Evolutionary conservation across 2,329 filamentous ascomycete species (phyloP), one percentile per base, ranked within the genome.

Genomic region (Emergomyces africanus): DNA sequence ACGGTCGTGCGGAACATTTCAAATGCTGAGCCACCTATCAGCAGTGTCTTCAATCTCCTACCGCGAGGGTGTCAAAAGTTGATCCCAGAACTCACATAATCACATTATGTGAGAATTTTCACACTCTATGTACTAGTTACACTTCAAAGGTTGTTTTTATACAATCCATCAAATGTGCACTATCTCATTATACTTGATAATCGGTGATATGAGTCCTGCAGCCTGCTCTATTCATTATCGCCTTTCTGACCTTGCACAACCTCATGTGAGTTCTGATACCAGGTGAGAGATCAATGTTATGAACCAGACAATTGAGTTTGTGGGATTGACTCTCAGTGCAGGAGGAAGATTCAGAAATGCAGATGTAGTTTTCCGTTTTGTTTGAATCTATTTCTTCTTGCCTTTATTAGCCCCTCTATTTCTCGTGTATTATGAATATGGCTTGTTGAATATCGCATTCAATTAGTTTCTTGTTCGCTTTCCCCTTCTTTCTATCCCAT

Each of bases 321-420:
- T n/a, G 23, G 59, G 4, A 20, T 42, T 15, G 39, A 37, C 6
- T 18, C 42, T 1, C 20, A 59, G 28, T 50, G 42, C 33, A 57
- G 2, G 30, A 59, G 56, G 37, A 35, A 2, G 30, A 30, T 3
- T 3, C 3, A 6, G 30, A 30, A 30, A 6, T 49, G 9, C 59
- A 53, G 49, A 51, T 37, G 33, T 12, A 23, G 3, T 23, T 46
- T 35, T 41, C 59, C 57, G 59, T 23, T n/a, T n/a, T n/a, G 55
- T 33, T 56, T 56, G 30, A 54, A 61, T n/a, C n/a, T n/a, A n/a
- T 18, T 57, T 61, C 44, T 28, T 59, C 23, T 48, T 59, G 42
- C 59, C 59, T 2, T 20, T n/a, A 57, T 61, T 51, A 35, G 51
- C 44, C 14, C 33, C n/a, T 33, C 9, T 51, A 6, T 30, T 33